Conservation (phyloP, 495 filamentous ascomycete genomes). For the Pyrenula massariospora region DNA sequence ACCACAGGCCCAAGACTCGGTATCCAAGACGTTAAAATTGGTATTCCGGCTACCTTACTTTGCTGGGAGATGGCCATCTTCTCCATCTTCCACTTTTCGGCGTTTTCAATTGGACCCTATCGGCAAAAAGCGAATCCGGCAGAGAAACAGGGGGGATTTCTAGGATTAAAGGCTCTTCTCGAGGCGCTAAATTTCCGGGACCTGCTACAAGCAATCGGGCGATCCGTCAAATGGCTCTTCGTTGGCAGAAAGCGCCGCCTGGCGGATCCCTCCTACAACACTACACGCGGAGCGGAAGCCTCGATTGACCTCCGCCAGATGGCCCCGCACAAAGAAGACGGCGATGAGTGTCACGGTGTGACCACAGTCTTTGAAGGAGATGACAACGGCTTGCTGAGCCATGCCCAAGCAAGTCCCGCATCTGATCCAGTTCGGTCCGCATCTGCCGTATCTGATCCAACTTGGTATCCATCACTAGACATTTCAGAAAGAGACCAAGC, state of each 20-base stretch:
- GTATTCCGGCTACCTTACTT: constrained; percentile 66
- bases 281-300: too few species aligned
- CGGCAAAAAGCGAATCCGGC: constrained; percentile 34
- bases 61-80: constrained; percentile 87
- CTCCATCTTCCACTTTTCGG: constrained; percentile 65
- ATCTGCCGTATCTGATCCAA: too few species aligned
- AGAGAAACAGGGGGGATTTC: constrained; percentile 49
- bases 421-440: too few species aligned
- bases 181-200: constrained; percentile 81
- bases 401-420: too few species aligned
- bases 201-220: constrained; percentile 62
- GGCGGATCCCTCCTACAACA: constrained; percentile 37
- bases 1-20: constrained; percentile 47
- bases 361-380: too few species aligned
- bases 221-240: constrained; percentile 71
- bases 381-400: too few species aligned
- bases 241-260: constrained; percentile 51
- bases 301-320: too few species aligned
- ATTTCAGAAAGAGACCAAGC: too few species aligned
- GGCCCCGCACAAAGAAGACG: too few species aligned
- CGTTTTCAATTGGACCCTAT: constrained; percentile 70
- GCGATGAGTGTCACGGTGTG: too few species aligned
- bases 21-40: constrained; percentile 69
- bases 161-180: constrained; percentile 49
- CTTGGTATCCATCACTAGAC: too few species aligned